A percentile compares a stretch with the other conserved stretches of the same genome.
These are phyloP conservation scores for Ogataea hybrid DNA, from an alignment of 1,139 yeast genomes.

Conservation along the genomic window DNA sequence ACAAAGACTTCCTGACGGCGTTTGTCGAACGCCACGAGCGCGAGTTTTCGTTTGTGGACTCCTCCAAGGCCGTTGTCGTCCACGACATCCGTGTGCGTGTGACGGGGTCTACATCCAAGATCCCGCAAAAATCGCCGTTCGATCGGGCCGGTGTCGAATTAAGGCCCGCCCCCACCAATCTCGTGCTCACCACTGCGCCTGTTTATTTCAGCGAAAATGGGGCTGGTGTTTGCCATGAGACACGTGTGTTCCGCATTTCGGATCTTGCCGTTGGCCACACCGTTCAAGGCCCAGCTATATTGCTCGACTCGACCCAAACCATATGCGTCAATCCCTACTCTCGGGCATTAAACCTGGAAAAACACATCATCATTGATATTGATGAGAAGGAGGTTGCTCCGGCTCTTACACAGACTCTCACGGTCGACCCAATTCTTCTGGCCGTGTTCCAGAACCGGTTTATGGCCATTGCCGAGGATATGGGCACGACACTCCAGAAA, in stretches of 20 bases:
- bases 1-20: conserved; percentile 13
- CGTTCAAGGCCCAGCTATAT: conserved; percentile 72
- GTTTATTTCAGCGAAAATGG: conserved; percentile 7
- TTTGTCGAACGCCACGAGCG: conserved; percentile 43
- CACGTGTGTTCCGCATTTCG: conserved; percentile 7
- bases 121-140: conserved; percentile 16
- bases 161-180: conserved; percentile 11
- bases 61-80: conserved; percentile 55
- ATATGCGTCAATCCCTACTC: conserved; percentile 70
- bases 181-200: conserved; percentile 13
- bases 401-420: conserved; percentile 2
- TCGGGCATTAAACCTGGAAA: conserved; percentile 55
- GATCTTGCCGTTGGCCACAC: conserved; percentile 46
- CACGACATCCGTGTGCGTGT: conserved; percentile 77
- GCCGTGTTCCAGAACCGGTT: conserved; percentile 82
- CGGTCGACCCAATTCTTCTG: conserved; percentile 52
- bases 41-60: conserved; percentile 66
- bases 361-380: conserved; percentile 49
- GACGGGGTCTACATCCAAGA: conserved; percentile 36
- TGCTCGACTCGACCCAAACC: conserved; percentile 82
- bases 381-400: conserved; percentile 10
- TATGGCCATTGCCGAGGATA: conserved; percentile 88
- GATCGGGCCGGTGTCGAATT: conserved; percentile 24
- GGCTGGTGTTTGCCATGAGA: conserved; percentile 2
- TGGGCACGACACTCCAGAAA: conserved; percentile 80